Percentiles rank a stretch among this genome's conserved stretches.
Conservation (phyloP, 2,329 filamentous ascomycete genomes). For the Myriosclerotinia duriaeana region DNA sequence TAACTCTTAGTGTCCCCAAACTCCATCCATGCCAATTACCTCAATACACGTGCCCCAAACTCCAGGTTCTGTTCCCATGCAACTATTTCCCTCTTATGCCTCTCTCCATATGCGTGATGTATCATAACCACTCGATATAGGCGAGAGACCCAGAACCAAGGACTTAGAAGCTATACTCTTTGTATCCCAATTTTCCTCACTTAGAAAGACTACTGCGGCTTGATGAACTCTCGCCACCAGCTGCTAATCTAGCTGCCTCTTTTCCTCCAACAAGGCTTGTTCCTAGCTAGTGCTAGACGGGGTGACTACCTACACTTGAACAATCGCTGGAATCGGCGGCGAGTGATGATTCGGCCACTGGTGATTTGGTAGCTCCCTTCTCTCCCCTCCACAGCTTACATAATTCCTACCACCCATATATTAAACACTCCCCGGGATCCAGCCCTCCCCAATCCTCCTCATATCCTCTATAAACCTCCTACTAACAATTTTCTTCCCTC, state of each 20-base stretch:
- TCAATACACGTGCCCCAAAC: not conserved
- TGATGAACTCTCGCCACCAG: constrained; percentile 31
- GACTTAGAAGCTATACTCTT: too few relatives aligned
- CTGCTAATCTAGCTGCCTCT: constrained; percentile 49
- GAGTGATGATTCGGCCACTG: constrained; percentile 37
- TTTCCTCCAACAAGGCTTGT: constrained; percentile 58
- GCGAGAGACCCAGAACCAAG: not conserved
- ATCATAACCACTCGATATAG: not conserved
- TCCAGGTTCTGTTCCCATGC: not conserved
- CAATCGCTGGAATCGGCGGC: constrained; percentile 46
- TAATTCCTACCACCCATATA: too few relatives aligned
- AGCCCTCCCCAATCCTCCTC: constrained; percentile 78
- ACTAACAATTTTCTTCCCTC: constrained; percentile 74
- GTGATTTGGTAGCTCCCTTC: too few relatives aligned
- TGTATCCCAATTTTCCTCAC: too few relatives aligned
- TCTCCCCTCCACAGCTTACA: too few relatives aligned
- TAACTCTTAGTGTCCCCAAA: not conserved
- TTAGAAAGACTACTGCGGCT: too few relatives aligned
- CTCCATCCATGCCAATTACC: not conserved
- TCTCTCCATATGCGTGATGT: not conserved
- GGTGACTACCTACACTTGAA: constrained; percentile 49
- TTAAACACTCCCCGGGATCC: constrained; percentile 66
- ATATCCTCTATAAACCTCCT: constrained; percentile 79
- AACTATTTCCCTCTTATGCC: not conserved
- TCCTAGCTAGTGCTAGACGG: constrained; percentile 54